Evolutionary conservation across 805 yeast species (phyloP).

Genomic region (Kodamaea nitidulidarum): DNA sequence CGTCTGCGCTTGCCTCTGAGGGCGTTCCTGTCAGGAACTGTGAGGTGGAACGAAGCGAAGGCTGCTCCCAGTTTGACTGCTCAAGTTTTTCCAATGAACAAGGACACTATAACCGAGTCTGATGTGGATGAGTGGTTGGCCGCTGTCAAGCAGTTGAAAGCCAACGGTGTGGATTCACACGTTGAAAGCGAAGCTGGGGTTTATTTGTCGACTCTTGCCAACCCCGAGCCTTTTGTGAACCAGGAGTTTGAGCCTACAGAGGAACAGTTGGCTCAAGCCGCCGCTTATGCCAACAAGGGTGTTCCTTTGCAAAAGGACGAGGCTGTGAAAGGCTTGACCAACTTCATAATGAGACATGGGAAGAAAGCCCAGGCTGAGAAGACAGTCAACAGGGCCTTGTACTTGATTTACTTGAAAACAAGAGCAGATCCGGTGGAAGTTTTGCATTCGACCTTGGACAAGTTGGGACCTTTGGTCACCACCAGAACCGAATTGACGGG

Average conservation of each 20-base stretch:
- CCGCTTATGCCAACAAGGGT: constrained; percentile 43
- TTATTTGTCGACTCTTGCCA: constrained; percentile 35
- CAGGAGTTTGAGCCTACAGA: constrained; percentile 53
- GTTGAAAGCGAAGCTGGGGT: constrained; percentile 35
- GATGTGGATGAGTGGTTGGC: constrained; percentile 46
- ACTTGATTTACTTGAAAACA: constrained; percentile 66
- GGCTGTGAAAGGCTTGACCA: constrained; percentile 72
- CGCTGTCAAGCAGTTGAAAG: constrained; percentile 39
- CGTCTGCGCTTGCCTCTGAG: constrained; percentile 2
- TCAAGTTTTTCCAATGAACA: constrained; percentile 36
- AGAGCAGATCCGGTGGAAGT: constrained; percentile 78
- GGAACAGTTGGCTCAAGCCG: constrained; percentile 59
- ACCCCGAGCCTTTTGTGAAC: constrained; percentile 33
- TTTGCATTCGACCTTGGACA: constrained; percentile 70
- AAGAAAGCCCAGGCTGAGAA: constrained; percentile 77
- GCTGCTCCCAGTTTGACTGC: constrained; percentile 20
- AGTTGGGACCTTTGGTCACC: constrained; percentile 78
- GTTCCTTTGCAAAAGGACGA: constrained; percentile 66
- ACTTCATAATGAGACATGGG: constrained; percentile 90
- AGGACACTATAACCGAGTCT: constrained; percentile 32
- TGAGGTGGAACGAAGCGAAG: neutral
- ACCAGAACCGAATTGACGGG: constrained; percentile 77
- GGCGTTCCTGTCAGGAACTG: neutral
- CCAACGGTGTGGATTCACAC: constrained; percentile 22
- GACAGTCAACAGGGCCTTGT: constrained; percentile 70